Base-by-base conservation (phyloP, 257 asterid genomes). In the Nicotiana otophora region DNA sequence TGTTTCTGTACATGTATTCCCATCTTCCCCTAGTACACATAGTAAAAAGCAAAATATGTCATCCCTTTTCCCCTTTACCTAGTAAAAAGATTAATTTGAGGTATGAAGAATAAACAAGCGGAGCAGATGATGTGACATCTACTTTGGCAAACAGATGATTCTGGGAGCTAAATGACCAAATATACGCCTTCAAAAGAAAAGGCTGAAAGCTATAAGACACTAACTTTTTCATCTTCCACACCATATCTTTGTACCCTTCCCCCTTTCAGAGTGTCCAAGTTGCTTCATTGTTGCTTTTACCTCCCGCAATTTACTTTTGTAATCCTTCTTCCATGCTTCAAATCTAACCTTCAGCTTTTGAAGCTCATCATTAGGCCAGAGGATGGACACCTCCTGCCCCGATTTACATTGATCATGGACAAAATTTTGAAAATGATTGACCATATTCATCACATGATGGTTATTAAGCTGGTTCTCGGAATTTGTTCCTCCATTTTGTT, bases 281-380 rank as follows among this genome's bases (percentile, higher is more conserved):
- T 89, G 93, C 85, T 88, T 93, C 2, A 91, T 68, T 20, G 77
- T 85, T 10, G 89, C 79, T 83, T 91, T 88, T 54, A 90, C 87
- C 55, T 90, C 91, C 83, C 85, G 84, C 76, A 94, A 78, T 89
- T 82, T 89, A 67, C 10, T 77, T 54, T 81, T 91, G 89, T 89
- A 94, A 8, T 90, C 95, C 31, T 88, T 86, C 83, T 89, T 91
- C 98, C 98, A 94, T 67, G 87, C 83, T 83, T 87, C 87, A 64
- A 93, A 94, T 67, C 84, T 87, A 10, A 53, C 51, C 87, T 88
- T 90, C 88, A 93, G 87, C 26, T 87, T 87, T 2, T 83, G 84
- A 36, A 92, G 88, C 88, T 92, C 93, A 68, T 78, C 90, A 0
- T 55, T 48, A 74, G 80, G 26, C 61, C 80, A 15, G 62, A 74